phyloP scores from a whole-genome alignment of 768 basidiomycete genomes.

The Hydnum rufescens region DNA sequence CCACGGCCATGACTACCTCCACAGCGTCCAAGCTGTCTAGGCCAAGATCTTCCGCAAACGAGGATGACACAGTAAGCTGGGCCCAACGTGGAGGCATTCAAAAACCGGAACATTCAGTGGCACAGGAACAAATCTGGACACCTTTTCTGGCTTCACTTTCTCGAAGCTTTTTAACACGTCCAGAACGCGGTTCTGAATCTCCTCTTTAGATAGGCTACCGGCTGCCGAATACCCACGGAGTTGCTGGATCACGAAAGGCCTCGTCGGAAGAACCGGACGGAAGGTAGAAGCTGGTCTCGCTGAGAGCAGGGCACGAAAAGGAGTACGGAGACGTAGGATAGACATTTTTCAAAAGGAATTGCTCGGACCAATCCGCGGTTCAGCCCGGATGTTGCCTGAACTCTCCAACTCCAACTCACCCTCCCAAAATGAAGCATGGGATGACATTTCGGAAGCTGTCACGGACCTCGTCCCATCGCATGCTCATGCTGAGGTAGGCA shows the following conservation, averaged over 20 bases:
- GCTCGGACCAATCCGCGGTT: not conserved
- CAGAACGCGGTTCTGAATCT: conserved; percentile 53
- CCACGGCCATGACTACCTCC: conserved; percentile 97
- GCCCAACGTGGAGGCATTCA: not conserved
- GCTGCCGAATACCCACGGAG: conserved; percentile 35
- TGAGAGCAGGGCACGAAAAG: conserved; percentile 6
- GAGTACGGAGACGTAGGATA: conserved; percentile 2
- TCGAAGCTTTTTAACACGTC: conserved; percentile 79
- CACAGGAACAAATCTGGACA: conserved; percentile 15
- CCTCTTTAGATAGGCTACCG: conserved; percentile 41
- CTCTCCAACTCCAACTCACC: not conserved
- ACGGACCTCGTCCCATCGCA: conserved; percentile 77
- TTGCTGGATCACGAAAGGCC: not conserved
- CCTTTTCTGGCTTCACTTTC: conserved; percentile 66
- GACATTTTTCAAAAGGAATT: conserved; percentile 6
- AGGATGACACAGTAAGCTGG: conserved; percentile 44
- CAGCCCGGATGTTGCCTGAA: not conserved
- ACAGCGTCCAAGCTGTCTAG: conserved; percentile 93
- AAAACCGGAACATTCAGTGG: not conserved
- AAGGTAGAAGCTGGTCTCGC: not conserved
- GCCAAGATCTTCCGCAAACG: conserved; percentile 67
- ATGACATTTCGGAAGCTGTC: conserved; percentile 82
- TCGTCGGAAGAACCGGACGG: not conserved
- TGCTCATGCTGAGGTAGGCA: conserved; percentile 81
- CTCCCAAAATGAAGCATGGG: conserved; percentile 68